Evolutionary conservation across 2,329 filamentous ascomycete genomes (phyloP), one percentile per base, ranked within the genome.

Genomic region (Cordyceps fumosorosea): DNA sequence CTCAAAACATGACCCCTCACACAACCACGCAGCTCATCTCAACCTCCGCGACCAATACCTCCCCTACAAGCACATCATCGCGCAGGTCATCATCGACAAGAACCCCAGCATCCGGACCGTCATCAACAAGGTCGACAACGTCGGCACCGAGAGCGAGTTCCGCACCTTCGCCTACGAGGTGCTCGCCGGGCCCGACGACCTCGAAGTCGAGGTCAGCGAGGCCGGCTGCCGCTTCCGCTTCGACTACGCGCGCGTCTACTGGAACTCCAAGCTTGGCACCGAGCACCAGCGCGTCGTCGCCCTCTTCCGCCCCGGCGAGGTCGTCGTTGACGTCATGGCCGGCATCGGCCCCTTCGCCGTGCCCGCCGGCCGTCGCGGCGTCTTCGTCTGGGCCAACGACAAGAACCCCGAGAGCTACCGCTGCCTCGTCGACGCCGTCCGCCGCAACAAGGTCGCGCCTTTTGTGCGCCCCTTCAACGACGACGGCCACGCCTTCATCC

Each of bases 301-400:
- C 58, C 77, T 88, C 60, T 97, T 98, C 78, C 78, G 85, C 62
- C 86, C 89, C 7, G 93, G 95, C 45, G 90, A 98, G 71, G 92
- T 92, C 3, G 90, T 98, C 1, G 95, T 89, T 77, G 95, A 99
- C 75, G 89, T 97, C 66, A 99, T 98, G 93, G 93, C 93, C 0
- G 95, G 95, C 50, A 93, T 99, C 56, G 95, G 95, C 0, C 95
- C 95, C 0, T 99, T 99, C 74, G 93, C 93, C 24, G 82, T 96
- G 3, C 95, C 95, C 0, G 92, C 93, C 0, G 95, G 91, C 18
- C 96, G 90, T 78, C 93, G 89, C 74, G 86, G 85, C 45, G 90
- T 96, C 32, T 96, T 98, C 69, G 93, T 97, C 20, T 96, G 90
- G 87, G 95, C 93, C 45, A 99, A 98, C 75, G 95, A 99, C 74